Percentiles rank a stretch among this genome's conserved stretches.
These are phyloP conservation scores for Quercus lobata DNA, from an alignment of 331 rosid species.

Conservation along the genomic window DNA sequence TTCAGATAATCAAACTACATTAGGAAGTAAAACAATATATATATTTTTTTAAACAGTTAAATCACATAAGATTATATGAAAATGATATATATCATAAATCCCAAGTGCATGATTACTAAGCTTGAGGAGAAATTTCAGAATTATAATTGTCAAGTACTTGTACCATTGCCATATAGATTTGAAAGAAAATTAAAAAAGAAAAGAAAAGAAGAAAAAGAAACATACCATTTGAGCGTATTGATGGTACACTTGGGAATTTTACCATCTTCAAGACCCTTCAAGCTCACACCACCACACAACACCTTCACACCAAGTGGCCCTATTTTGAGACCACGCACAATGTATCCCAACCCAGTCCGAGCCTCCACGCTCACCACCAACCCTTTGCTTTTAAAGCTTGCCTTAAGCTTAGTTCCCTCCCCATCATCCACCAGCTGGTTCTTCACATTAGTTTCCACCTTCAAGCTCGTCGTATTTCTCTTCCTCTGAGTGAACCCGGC, in stretches of 20 bases:
- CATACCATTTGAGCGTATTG: slow-evolving; percentile 57
- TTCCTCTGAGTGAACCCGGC: slow-evolving; percentile 32
- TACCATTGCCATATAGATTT: too few species aligned
- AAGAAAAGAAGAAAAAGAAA: too few species aligned
- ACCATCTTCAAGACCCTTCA: slow-evolving; percentile 48
- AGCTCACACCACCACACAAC: slow-evolving; percentile 44
- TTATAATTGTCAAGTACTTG: too few species aligned
- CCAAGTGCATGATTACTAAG: too few species aligned
- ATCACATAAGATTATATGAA: too few species aligned
- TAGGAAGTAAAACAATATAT: too few species aligned
- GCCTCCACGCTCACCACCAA: slow-evolving; percentile 40
- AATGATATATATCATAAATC: too few species aligned
- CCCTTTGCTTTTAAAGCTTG: slow-evolving; percentile 22
- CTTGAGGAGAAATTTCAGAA: too few species aligned
- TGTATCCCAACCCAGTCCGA: slow-evolving; percentile 30
- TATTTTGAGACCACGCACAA: slow-evolving; percentile 29
- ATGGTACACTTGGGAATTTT: slow-evolving; percentile 52
- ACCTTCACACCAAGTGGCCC: slow-evolving; percentile 31
- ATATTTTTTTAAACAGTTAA: too few species aligned
- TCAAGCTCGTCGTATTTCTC: slow-evolving; percentile 30
- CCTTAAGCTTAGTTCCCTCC: slow-evolving; percentile 29
- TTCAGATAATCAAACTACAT: too few species aligned
- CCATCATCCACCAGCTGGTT: slow-evolving; percentile 23
- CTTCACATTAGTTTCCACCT: slow-evolving; percentile 33
- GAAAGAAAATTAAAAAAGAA: too few species aligned